phyloP scores from a whole-genome alignment of 371 early-diverging fungal genomes.

The Rhizopus arrhizus region DNA sequence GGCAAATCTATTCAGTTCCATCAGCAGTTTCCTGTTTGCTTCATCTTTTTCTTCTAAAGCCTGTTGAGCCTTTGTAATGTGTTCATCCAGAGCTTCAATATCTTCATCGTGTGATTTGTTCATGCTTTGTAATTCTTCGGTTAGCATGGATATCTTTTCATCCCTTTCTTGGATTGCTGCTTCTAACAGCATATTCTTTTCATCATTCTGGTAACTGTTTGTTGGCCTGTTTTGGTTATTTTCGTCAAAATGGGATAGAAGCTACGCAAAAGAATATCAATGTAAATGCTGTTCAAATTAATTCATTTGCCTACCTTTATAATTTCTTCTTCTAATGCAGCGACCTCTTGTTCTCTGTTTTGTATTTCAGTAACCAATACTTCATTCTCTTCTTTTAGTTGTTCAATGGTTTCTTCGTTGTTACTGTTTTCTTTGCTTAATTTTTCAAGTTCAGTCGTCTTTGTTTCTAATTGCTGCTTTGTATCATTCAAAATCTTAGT shows the following conservation, averaged over 20 bases:
- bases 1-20: conserved; percentile 13
- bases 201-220: not conserved
- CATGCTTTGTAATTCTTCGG: not conserved
- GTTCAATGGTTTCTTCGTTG: conserved; percentile 2
- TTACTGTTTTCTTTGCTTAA: conserved; percentile 8
- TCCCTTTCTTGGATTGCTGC: conserved; percentile 14
- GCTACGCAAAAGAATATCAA: not conserved
- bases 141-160: not conserved
- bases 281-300: too few species aligned
- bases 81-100: conserved; percentile 26
- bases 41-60: conserved; percentile 18
- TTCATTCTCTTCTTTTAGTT: conserved; percentile 22
- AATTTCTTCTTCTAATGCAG: conserved; percentile 36
- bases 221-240: conserved; percentile 1
- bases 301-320: conserved; percentile 27
- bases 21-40: conserved; percentile 23
- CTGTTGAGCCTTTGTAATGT: conserved; percentile 12
- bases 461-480: conserved; percentile 34
- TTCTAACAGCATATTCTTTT: conserved; percentile 6
- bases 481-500: conserved; percentile 28
- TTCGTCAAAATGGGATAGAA: conserved; percentile 15
- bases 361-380: conserved; percentile 30
- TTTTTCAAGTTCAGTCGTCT: conserved; percentile 29
- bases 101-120: conserved; percentile 8
- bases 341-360: conserved; percentile 38